A percentile compares a stretch with the other conserved stretches of the same genome.
Evolutionary conservation across 306 rosid genomes (phyloP).

Genomic region (Cicer bijugum): DNA sequence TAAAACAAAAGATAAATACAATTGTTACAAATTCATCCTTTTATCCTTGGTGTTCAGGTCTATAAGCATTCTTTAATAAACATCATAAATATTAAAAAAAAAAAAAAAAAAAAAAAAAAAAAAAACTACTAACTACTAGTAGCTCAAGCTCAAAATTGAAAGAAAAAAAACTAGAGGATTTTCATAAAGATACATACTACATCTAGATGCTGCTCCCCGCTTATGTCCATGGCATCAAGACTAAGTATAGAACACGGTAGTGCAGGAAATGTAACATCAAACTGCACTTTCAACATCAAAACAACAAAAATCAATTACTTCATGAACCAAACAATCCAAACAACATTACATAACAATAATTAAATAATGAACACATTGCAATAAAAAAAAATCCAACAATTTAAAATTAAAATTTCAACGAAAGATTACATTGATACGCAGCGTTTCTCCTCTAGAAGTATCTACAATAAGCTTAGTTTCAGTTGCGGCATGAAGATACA

Average conservation of each 20-base stretch:
- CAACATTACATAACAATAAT: background rate
- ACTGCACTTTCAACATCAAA: slow-evolving; percentile 69
- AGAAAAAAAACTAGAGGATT: background rate
- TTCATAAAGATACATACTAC: slow-evolving; percentile 63
- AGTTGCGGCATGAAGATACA: slow-evolving; percentile 86
- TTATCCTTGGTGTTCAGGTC: background rate
- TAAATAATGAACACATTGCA: background rate
- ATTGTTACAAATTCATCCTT: background rate
- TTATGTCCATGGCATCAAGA: slow-evolving; percentile 97
- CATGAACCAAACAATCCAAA: background rate
- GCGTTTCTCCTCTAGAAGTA: slow-evolving; percentile 96
- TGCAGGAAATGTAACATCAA: slow-evolving; percentile 95
- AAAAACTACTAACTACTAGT: background rate
- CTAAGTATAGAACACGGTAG: slow-evolving; percentile 93
- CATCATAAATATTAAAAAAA: background rate
- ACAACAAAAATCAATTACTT: slow-evolving; percentile 35
- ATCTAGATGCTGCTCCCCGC: slow-evolving; percentile 98
- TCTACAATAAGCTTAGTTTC: slow-evolving; percentile 91
- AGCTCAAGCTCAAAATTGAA: slow-evolving; percentile 1
- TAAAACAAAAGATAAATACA: slow-evolving; percentile 29
- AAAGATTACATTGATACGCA: slow-evolving; percentile 85
- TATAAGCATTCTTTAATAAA: background rate
- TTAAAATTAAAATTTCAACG: background rate
- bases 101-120: no score
- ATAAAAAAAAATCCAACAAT: background rate